phyloP scores from a whole-genome alignment of 495 filamentous ascomycete genomes.

The Cercophora sp. region DNA sequence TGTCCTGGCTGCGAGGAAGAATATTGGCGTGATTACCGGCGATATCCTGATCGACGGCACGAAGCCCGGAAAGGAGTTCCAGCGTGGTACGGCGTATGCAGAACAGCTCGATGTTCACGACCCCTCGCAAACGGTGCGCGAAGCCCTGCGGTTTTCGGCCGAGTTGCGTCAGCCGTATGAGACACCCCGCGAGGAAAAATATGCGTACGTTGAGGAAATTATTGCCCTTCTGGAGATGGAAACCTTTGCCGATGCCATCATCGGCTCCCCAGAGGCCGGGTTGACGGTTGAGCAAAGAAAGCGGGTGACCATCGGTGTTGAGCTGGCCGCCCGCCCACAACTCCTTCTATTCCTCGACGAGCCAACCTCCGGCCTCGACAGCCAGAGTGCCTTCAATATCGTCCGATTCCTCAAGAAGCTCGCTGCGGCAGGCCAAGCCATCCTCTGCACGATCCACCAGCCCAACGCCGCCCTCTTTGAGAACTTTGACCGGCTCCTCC shows the following conservation, averaged over 20 bases:
- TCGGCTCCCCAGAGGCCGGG: constrained; percentile 71
- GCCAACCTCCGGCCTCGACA: constrained; percentile 84
- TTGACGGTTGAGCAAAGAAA: constrained; percentile 89
- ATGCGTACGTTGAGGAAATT: constrained; percentile 78
- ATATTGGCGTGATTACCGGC: constrained; percentile 71
- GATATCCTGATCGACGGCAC: constrained; percentile 72
- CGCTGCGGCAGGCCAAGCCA: constrained; percentile 76
- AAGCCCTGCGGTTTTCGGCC: constrained; percentile 81
- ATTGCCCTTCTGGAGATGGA: constrained; percentile 79
- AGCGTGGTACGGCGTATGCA: constrained; percentile 75
- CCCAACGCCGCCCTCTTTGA: constrained; percentile 83
- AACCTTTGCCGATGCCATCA: constrained; percentile 77
- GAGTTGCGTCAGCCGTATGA: constrained; percentile 72
- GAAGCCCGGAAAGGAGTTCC: constrained; percentile 64
- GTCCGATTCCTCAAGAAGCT: constrained; percentile 84
- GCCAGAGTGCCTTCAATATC: constrained; percentile 82
- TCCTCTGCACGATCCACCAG: constrained; percentile 91
- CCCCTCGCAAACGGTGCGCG: constrained; percentile 71
- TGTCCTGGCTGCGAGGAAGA: constrained; percentile 71
- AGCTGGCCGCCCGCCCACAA: constrained; percentile 80
- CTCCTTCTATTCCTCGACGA: constrained; percentile 87
- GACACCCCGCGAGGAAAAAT: constrained; percentile 66
- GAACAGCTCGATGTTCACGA: constrained; percentile 85
- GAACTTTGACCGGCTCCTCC: constrained; percentile 66
- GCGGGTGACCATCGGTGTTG: constrained; percentile 85